phyloP scores from a whole-genome alignment of 179 eudicot genomes.

The Nepenthes alata region DNA sequence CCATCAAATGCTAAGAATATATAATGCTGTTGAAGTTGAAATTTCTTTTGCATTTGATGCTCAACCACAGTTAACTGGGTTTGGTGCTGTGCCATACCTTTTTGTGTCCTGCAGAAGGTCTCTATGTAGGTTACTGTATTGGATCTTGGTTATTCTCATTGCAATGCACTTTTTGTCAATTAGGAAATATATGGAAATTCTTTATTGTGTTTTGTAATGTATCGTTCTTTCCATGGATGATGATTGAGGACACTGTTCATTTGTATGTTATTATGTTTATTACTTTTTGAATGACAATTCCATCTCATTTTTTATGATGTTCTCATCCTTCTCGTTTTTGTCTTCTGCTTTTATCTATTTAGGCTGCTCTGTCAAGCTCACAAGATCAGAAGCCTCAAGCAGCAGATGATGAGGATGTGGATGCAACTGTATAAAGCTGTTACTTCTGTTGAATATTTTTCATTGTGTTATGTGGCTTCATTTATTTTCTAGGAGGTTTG shows the following conservation, averaged over 20 bases:
- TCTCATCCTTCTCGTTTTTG: neutral
- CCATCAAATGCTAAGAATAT: no score
- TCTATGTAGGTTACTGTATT: no score
- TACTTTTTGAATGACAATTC: neutral
- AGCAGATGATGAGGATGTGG: slow-evolving; percentile 88
- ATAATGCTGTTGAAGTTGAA: no score
- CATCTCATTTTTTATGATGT: neutral
- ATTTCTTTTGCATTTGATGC: no score
- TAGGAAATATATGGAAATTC: no score
- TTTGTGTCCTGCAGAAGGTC: no score
- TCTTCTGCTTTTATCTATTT: neutral
- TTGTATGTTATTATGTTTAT: neutral
- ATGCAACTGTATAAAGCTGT: slow-evolving; percentile 56
- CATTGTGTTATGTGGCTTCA: neutral
- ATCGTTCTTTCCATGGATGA: neutral
- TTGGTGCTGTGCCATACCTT: no score
- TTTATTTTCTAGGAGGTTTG: neutral
- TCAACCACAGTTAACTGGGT: no score
- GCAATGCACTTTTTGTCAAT: no score
- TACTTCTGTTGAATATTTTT: neutral
- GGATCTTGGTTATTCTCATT: no score
- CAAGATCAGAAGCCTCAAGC: slow-evolving; percentile 42
- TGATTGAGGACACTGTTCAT: neutral
- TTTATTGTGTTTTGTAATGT: neutral
- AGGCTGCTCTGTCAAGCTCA: slow-evolving; percentile 42